Conservation (phyloP, 1,139 yeast genomes). For the Suhomyces coccinellae region DNA sequence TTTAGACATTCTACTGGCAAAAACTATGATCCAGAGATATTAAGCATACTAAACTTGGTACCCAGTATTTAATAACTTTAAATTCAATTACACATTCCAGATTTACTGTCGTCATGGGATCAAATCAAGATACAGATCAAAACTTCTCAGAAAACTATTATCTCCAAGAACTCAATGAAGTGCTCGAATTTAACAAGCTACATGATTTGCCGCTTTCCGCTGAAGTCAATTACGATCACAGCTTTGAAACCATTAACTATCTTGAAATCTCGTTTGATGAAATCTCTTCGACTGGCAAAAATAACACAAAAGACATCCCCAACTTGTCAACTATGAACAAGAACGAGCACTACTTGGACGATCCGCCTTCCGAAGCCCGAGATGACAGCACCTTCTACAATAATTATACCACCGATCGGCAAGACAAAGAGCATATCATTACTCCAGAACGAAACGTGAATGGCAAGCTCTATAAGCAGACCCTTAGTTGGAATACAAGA, state of each 20-base stretch:
- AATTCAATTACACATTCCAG: neutral
- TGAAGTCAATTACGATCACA: neutral
- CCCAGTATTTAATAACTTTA: neutral
- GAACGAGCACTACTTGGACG: neutral
- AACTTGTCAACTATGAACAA: neutral
- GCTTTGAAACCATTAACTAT: neutral
- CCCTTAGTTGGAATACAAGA: neutral
- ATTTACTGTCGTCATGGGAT: neutral
- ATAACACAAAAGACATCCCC: neutral
- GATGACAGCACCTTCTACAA: neutral
- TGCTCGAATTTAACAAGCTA: neutral
- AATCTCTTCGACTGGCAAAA: neutral
- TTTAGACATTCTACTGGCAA: neutral
- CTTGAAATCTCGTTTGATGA: neutral
- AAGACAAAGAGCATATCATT: neutral
- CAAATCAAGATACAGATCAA: neutral
- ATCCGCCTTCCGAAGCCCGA: neutral
- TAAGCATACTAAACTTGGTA: neutral
- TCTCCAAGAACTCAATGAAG: neutral
- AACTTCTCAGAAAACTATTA: neutral
- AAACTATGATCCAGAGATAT: neutral
- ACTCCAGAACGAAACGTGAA: neutral
- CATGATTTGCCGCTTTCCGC: neutral
- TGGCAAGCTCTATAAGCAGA: neutral
- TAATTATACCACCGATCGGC: conserved; percentile 1